Evolutionary conservation across 2,329 filamentous ascomycete genomes (phyloP), one percentile per base, ranked within the genome.

Genomic region (Clonostachys sp.): DNA sequence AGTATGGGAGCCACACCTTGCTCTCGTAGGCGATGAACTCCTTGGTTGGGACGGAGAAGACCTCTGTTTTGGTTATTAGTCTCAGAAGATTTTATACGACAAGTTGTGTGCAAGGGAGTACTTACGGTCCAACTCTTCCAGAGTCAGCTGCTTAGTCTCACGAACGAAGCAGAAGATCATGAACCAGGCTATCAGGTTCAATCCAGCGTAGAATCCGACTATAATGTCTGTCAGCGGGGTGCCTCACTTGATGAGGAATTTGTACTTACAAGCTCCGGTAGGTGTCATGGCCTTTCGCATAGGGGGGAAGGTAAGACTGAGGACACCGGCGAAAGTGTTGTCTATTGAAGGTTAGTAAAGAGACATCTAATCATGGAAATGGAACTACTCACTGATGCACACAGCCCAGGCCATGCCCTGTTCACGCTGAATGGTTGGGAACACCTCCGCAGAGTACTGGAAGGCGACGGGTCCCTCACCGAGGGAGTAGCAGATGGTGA

Each of bases 61-160:
- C 61, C 57, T 63, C 60, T 30, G 9, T 30, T 30, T 30, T 30
- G 9, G 9, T 30, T 30, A 5, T 30, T 30, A 30, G 24, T 30
- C 24, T 24, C 6, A 2, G 6, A 8, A 24, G 2, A 8, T 3
- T 3, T 24, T 24, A 14, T 39, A 39, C 10, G 10, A 14, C 6
- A 10, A 6, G 36, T 7, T 39, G 36, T 39, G 36, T 39, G 36
- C 8, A 14, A 7, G 7, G 5, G 36, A 3, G 2, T 39, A 53
- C 55, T 49, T 50, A 58, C 68, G 72, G 59, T 78, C 74, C 49
- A 78, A 68, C 54, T 76, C 73, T 56, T 75, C 73, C 5, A 77
- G 66, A 0, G 70, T 73, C 44, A 67, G 66, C 55, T 73, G 75
- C 65, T 81, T 83, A 0, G 80, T 83, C 58, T 83, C 80, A 4